Percentiles rank a stretch among this genome's conserved stretches.
Evolutionary conservation across 2,329 filamentous ascomycete species (phyloP).

Genomic region (Phyllosticta citribraziliensis): DNA sequence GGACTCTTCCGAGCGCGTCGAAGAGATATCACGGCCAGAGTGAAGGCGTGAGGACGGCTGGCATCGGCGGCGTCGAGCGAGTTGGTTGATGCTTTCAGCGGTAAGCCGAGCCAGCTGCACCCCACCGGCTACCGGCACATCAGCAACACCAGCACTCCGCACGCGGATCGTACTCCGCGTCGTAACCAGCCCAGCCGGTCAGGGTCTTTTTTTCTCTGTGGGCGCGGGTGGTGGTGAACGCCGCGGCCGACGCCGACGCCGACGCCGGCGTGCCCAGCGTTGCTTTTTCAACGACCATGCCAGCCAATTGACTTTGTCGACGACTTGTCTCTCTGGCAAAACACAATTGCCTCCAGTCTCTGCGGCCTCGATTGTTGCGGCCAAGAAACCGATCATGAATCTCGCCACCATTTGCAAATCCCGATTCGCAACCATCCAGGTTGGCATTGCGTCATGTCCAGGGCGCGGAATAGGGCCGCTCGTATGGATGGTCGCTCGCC

Average conservation of each 20-base stretch:
- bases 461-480: neutral
- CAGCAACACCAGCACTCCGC: neutral
- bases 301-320: neutral
- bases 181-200: neutral
- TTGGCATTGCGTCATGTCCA: neutral
- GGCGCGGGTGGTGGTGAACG: neutral
- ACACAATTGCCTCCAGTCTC: neutral
- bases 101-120: neutral
- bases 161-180: neutral
- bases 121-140: neutral
- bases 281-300: neutral
- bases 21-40: neutral
- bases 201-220: neutral
- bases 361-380: neutral
- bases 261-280: neutral
- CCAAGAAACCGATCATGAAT: neutral
- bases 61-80: neutral
- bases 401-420: neutral
- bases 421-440: no score
- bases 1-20: neutral
- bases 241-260: neutral
- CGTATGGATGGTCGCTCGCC: neutral
- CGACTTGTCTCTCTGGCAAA: neutral
- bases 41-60: neutral
- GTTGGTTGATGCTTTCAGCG: neutral